Evolutionary conservation across 2,329 filamentous ascomycete species (phyloP), one percentile per base, ranked within the genome.

Genomic region (Eutypa lata): DNA sequence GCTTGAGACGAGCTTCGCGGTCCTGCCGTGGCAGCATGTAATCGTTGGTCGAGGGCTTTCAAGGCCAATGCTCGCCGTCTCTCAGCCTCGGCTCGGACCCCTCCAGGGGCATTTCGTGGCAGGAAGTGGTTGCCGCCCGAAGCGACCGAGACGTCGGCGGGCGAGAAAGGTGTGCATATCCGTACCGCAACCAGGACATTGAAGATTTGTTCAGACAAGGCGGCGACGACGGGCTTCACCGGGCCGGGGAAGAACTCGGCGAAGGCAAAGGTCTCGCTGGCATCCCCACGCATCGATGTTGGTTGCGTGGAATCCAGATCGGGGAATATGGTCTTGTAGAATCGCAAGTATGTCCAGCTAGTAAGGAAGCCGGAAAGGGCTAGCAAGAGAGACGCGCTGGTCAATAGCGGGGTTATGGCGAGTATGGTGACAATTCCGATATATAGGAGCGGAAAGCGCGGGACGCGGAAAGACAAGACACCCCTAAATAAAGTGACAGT

Each of bases 201-300:
- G 73, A 93, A 97, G 24, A 97, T 71, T 55, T 84, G 79, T 61
- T 90, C 86, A 11, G 89, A 82, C n/a, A 96, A 68, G 10, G 84
- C 80, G 16, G 87, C 83, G 42, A 97, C 80, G 14, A 90, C 76
- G 0, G 91, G 89, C 68, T 97, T 93, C 42, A 89, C 76, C 3
- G 87, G 84, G 47, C 88, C 89, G 0, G 94, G 94, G 75, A 97
- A 97, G 77, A 99, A 96, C 64, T 94, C 91, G 59, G 91, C 88
- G 69, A 99, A 96, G 7, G 92, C 89, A 68, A 99, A 99, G 0
- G 92, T 96, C 72, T 99, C 94, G 71, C 90, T 95, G 35, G 94
- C 90, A 70, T 99, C 94, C 57, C 94, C 94, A 58, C 87, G 89
- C 61, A 96, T 83, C 8, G 81, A 76, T 5, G 78, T 68, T 2